Conservation (phyloP, 805 yeast genomes). For the Deakozyma indianensis region DNA sequence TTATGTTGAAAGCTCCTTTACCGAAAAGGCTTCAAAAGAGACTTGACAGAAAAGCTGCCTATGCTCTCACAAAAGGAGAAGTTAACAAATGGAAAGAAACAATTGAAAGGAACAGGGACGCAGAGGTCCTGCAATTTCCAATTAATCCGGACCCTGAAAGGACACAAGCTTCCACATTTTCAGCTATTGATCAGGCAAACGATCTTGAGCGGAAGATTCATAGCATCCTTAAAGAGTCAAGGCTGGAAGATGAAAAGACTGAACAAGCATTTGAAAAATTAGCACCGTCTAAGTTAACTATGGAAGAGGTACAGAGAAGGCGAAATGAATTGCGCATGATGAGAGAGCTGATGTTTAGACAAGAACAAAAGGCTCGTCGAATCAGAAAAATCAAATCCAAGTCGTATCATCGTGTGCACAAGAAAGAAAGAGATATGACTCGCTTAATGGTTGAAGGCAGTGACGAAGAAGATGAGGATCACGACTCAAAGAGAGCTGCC, state of each 20-base stretch:
- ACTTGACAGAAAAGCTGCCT: constrained; percentile 79
- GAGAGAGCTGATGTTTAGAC: constrained; percentile 95
- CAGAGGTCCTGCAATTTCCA: constrained; percentile 77
- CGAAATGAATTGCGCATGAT: constrained; percentile 74
- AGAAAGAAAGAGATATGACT: constrained; percentile 65
- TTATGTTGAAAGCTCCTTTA: constrained; percentile 60
- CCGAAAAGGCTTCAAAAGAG: constrained; percentile 78
- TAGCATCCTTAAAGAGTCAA: constrained; percentile 45
- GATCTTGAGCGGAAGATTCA: constrained; percentile 58
- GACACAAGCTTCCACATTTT: constrained; percentile 41
- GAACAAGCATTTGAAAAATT: constrained; percentile 80
- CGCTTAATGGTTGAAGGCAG: constrained; percentile 45
- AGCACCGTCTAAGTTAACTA: constrained; percentile 64
- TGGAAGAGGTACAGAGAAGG: constrained; percentile 64
- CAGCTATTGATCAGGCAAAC: constrained; percentile 29
- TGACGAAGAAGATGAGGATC: constrained; percentile 44
- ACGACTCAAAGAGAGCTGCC: constrained; percentile 63
- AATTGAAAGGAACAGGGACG: constrained; percentile 62
- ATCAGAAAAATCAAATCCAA: constrained; percentile 92
- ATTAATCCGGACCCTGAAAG: constrained; percentile 31
- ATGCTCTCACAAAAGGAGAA: constrained; percentile 75
- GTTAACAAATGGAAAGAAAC: constrained; percentile 81
- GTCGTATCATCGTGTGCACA: constrained; percentile 69
- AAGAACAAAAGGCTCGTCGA: constrained; percentile 80
- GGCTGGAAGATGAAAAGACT: constrained; percentile 54